These are phyloP conservation scores for Pulveroboletus sp. DNA, from an alignment of 768 basidiomycete species.

Conservation along the genomic window DNA sequence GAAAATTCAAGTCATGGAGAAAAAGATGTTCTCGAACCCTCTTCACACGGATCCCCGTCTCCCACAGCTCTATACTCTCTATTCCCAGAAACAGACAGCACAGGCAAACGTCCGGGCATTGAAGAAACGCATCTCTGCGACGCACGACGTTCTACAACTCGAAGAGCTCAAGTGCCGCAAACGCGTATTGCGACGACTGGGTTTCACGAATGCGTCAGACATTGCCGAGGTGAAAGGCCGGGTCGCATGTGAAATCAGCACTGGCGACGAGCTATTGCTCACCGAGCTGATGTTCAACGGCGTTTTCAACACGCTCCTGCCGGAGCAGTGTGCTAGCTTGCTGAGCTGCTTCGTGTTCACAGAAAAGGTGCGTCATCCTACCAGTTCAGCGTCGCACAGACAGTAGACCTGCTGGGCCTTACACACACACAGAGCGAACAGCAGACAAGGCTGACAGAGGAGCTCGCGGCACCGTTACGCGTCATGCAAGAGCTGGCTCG, in stretches of 20 bases:
- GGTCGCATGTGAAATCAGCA: slow-evolving; percentile 97
- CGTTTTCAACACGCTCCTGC: slow-evolving; percentile 82
- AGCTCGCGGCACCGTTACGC: slow-evolving; percentile 86
- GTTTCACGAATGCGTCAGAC: slow-evolving; percentile 83
- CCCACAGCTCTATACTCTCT: slow-evolving; percentile 76
- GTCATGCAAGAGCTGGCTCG: slow-evolving; percentile 95
- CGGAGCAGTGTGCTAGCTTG: slow-evolving; percentile 91
- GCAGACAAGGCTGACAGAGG: slow-evolving; percentile 81
- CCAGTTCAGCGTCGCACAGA: neutral
- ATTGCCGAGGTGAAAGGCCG: slow-evolving; percentile 98
- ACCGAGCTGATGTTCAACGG: slow-evolving; percentile 98
- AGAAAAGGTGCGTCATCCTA: slow-evolving; percentile 66
- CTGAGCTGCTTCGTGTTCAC: slow-evolving; percentile 96
- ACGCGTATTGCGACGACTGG: slow-evolving; percentile 86
- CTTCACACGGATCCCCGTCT: slow-evolving; percentile 76
- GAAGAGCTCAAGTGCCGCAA: slow-evolving; percentile 96
- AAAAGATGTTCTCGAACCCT: slow-evolving; percentile 74
- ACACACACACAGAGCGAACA: slow-evolving; percentile 66
- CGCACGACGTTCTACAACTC: slow-evolving; percentile 88
- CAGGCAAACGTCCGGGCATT: slow-evolving; percentile 68
- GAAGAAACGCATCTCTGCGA: slow-evolving; percentile 83
- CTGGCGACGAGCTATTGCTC: slow-evolving; percentile 92
- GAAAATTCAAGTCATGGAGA: slow-evolving; percentile 92
- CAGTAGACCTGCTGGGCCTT: neutral
- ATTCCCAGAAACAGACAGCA: slow-evolving; percentile 67